Evolutionary conservation across 108 stramenopile genomes (phyloP).

Genomic region (Nitzschia sp.): DNA sequence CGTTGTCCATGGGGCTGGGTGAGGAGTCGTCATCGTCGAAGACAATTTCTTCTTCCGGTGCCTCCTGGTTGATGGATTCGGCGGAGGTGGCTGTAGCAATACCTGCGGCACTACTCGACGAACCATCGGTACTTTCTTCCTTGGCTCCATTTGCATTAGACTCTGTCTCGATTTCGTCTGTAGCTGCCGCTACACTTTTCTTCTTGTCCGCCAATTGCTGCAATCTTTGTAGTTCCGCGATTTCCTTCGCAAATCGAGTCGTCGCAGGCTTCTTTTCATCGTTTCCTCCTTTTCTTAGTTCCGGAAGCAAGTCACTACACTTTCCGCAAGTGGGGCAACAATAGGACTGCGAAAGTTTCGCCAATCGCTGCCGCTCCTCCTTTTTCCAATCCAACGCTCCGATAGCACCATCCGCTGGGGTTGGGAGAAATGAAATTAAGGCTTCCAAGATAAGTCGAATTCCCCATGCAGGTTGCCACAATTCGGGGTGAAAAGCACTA

Average conservation of each 20-base stretch:
- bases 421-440: conserved; percentile 93
- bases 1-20: too few species aligned
- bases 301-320: conserved; percentile 51
- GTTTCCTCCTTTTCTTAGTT: conserved; percentile 26
- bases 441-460: conserved; percentile 97
- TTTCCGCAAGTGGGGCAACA: conserved; percentile 60
- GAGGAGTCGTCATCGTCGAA: neutral
- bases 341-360: conserved; percentile 58
- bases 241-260: conserved; percentile 69
- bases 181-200: neutral
- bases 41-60: neutral
- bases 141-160: conserved; percentile 2
- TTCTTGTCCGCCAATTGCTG: conserved; percentile 51
- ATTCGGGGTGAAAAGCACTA: conserved; percentile 95
- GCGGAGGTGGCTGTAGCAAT: neutral
- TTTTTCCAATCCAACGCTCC: conserved; percentile 92
- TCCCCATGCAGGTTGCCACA: conserved; percentile 96
- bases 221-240: conserved; percentile 72
- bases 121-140: neutral
- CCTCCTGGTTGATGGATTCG: neutral
- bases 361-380: conserved; percentile 73
- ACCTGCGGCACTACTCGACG: too few species aligned
- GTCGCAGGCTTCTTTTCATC: conserved; percentile 20
- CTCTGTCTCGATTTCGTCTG: neutral
- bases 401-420: conserved; percentile 95